A percentile compares a stretch with the other conserved stretches of the same genome.
Conservation (phyloP, 768 basidiomycete genomes). For the Tephrocybe sp. region DNA sequence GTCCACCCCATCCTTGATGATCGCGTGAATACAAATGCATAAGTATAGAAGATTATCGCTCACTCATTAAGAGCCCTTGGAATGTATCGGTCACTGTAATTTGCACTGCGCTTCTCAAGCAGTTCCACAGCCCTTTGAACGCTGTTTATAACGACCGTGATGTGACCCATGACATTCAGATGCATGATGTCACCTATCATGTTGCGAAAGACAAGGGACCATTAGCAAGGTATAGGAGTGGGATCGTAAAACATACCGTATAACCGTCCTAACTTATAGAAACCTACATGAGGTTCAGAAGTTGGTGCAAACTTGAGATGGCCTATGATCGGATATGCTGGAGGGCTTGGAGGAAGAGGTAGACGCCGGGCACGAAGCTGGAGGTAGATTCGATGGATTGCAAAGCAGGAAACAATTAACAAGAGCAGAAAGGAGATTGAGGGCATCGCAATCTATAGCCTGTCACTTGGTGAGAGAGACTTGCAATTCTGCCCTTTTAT, state of each 20-base stretch:
- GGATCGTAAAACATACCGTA: slow-evolving; percentile 18
- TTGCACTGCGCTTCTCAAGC: slow-evolving; percentile 16
- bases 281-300: slow-evolving; percentile 15
- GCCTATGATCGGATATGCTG: slow-evolving; percentile 27
- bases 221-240: neutral
- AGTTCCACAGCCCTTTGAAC: slow-evolving; percentile 19
- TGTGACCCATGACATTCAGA: slow-evolving; percentile 24
- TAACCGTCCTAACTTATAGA: slow-evolving; percentile 21
- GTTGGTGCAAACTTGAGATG: slow-evolving; percentile 23
- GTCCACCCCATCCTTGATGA: slow-evolving; percentile 5
- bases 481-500: no score
- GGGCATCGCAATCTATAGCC: no score
- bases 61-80: slow-evolving; percentile 4
- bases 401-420: no score
- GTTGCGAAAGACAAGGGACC: neutral
- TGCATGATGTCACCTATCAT: slow-evolving; percentile 18
- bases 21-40: neutral
- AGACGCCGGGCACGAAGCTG: no score
- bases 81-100: slow-evolving; percentile 6
- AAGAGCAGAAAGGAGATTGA: no score
- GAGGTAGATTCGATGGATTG: no score
- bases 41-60: neutral
- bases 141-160: slow-evolving; percentile 21
- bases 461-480: no score
- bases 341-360: slow-evolving; percentile 25